Evolutionary conservation across 306 rosid species (phyloP), one percentile per base, ranked within the genome.

Genomic region (Comarum palustre): DNA sequence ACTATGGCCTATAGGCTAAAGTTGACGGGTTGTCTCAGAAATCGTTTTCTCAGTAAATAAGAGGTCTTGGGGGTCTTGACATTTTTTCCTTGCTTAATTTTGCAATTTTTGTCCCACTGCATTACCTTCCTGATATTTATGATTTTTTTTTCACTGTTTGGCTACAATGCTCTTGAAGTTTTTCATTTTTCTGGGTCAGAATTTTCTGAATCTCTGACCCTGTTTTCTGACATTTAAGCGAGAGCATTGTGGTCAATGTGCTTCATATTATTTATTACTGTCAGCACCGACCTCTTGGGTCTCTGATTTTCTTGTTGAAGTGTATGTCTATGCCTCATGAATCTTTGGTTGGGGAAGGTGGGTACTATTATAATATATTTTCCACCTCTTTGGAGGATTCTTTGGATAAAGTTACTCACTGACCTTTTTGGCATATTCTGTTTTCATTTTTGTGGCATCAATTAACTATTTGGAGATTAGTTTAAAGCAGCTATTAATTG

Each of bases 1-100:
- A 38, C 62, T 48, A 41, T 1, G 57, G 69, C 58, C 76, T 36
- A 60, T 47, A 48, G 42, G 39, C 75, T 57, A 57, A 38, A 57
- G 59, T 82, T 74, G 82, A 71, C 72, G 54, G 71, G 39, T 24
- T 60, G 72, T 81, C 74, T 73, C 8, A 43, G 47, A 81, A 72
- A 81, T 68, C 42, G 41, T 38, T 70, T 61, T 57, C 79, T 74
- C 76, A 15, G 79, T 55, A 55, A 13, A 66, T 72, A 20, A 27
- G 5, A 39, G 22, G 15, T 16, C 46, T 22, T 46, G 68, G 42
- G 64, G 45, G n/a, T 15, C 36, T 31, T 51, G 11, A 41, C 3
- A 0, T 2, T 20, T 63, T 55, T 22, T 55, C 12, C 10, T 57
- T 66, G 36, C 70, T 52, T 34, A 63, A 55, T 64, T 71, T 51